These are phyloP conservation scores for Suhomyces terraborum DNA, from an alignment of 1,139 yeast species.

Conservation along the genomic window DNA sequence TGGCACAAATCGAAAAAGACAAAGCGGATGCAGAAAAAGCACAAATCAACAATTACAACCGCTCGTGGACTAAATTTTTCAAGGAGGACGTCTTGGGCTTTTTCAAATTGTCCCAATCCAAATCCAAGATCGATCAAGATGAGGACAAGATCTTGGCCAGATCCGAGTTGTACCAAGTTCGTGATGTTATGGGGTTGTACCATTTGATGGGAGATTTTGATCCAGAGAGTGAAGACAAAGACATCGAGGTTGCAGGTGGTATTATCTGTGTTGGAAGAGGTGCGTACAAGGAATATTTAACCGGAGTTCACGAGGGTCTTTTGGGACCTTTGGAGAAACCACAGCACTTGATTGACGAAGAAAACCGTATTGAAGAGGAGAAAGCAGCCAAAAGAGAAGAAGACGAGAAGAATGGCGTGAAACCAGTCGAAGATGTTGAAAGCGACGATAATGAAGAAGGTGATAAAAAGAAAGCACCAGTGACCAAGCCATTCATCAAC, in stretches of 20 bases:
- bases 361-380: slow-evolving; percentile 26
- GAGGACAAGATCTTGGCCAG: slow-evolving; percentile 29
- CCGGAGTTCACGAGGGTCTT: slow-evolving; percentile 92
- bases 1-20: slow-evolving; percentile 28
- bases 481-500: slow-evolving; percentile 62
- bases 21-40: slow-evolving; percentile 12
- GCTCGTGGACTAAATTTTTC: slow-evolving; percentile 21
- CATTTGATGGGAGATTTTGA: slow-evolving; percentile 36
- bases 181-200: slow-evolving; percentile 62
- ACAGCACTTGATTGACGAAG: slow-evolving; percentile 31
- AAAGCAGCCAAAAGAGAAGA: slow-evolving; percentile 20
- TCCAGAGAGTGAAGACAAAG: slow-evolving; percentile 53
- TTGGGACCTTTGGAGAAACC: slow-evolving; percentile 87
- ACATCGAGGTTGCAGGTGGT: slow-evolving; percentile 66
- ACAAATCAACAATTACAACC: slow-evolving; percentile 9
- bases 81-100: slow-evolving; percentile 16
- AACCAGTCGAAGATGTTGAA: slow-evolving; percentile 21
- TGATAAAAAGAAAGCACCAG: slow-evolving; percentile 41
- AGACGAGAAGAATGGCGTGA: slow-evolving; percentile 18
- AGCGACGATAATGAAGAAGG: slow-evolving; percentile 18
- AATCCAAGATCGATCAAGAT: slow-evolving; percentile 23
- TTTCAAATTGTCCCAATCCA: slow-evolving; percentile 11
- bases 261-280: slow-evolving; percentile 93
- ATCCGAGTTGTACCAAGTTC: slow-evolving; percentile 50
- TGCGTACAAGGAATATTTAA: slow-evolving; percentile 87